Base-by-base conservation (phyloP, 805 yeast genomes). In the Nakazawaea holstii region DNA sequence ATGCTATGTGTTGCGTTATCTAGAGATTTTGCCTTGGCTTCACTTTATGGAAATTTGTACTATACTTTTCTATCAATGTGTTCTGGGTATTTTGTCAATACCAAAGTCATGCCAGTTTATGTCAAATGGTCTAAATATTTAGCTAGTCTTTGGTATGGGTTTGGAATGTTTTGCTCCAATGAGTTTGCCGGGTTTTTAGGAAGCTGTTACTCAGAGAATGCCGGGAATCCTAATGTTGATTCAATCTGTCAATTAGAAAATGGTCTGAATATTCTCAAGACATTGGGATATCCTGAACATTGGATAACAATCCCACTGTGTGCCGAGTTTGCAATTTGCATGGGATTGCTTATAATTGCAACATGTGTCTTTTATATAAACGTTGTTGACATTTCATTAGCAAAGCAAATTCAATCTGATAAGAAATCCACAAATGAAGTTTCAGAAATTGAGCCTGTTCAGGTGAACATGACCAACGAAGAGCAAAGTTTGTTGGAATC, bases 101-200 rank as follows among this genome's bases (percentile, higher is more conserved):
- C 90, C 1, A 68, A 71, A 7, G 72, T 78, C 1, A 74, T 87
- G 80, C 95, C 95, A 0, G 95, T 86, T 1, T 89, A 89, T 57
- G 95, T 88, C 8, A 71, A 88, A 32, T 88, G 96, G 96, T 74
- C 83, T 5, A 86, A 84, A 59, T 88, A 85, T 62, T 67, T 82
- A 48, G 82, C 92, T 0, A 85, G 77, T 59, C 72, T 84, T 45
- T 89, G 91, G 87, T 88, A 84, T 58, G 82, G 82, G 0, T 85
- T 84, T 62, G 94, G 94, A 2, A 82, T 81, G 1, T 57, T 82
- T 48, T 56, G 75, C 36, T 73, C 90, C 0, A 84, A 82, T 57
- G 82, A 87, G 54, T 88, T 77, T 58, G 69, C 84, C 1, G 77
- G 73, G 31, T 85, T 71, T 66, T 51, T 61, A 37, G 89, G 89